Percentiles rank a stretch among this genome's conserved stretches.
These are phyloP conservation scores for Papiliotrema nemorosa DNA, from an alignment of 1,284 basidiomycete species.

Conservation along the genomic window DNA sequence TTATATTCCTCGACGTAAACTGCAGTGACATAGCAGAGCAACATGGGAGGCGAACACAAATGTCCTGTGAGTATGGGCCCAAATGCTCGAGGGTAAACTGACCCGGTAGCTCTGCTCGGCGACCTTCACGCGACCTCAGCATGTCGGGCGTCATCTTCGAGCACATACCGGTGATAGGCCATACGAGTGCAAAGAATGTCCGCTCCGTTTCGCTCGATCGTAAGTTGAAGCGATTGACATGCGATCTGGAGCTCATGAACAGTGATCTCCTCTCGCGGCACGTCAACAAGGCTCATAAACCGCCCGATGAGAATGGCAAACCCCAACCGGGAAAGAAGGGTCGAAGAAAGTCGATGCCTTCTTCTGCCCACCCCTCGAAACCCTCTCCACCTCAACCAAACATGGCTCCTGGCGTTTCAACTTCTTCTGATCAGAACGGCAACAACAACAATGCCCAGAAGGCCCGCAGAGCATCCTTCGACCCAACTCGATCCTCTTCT, in stretches of 20 bases:
- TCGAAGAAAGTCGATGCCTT: constrained; percentile 29
- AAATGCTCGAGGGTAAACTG: constrained; percentile 5
- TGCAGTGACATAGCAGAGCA: constrained; percentile 1
- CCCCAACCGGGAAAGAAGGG: constrained; percentile 33
- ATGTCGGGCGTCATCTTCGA: constrained; percentile 84
- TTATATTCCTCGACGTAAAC: background rate
- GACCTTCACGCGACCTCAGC: constrained; percentile 82
- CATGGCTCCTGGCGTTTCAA: background rate
- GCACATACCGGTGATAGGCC: constrained; percentile 89
- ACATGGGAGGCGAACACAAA: constrained; percentile 40
- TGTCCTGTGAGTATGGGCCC: constrained; percentile 29
- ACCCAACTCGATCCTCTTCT: background rate
- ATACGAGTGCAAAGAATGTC: constrained; percentile 83
- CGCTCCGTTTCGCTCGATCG: constrained; percentile 84
- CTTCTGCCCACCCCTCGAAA: background rate
- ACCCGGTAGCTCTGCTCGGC: constrained; percentile 63
- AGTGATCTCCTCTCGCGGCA: constrained; percentile 83
- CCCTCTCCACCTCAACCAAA: background rate
- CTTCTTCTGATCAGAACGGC: background rate
- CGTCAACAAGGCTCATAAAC: constrained; percentile 76
- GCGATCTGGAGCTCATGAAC: background rate
- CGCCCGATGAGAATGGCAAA: constrained; percentile 55
- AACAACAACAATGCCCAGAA: background rate
- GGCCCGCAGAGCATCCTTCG: background rate
- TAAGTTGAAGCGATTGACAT: constrained; percentile 39